Evolutionary conservation across 2,329 filamentous ascomycete species (phyloP).

Genomic region (Neofusicoccum kwambonambiense): DNA sequence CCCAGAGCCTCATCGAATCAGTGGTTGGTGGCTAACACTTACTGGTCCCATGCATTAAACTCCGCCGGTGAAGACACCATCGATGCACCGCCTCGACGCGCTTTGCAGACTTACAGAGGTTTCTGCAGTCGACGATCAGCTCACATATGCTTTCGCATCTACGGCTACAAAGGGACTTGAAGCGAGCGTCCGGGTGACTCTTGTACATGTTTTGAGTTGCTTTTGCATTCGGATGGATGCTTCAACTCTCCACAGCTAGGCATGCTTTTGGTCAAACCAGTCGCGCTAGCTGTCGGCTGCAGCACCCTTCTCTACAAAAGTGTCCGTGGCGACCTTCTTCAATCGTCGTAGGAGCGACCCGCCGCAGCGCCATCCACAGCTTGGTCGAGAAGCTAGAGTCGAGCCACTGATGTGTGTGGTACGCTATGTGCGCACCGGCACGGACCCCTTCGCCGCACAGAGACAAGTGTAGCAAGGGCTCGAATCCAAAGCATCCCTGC

Average conservation of each 20-base stretch:
- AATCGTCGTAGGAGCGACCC: neutral
- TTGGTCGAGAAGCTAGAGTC: no score
- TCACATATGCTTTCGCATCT: no score
- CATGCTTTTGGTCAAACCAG: no score
- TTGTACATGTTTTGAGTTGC: no score
- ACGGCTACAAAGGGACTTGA: no score
- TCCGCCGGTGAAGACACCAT: neutral
- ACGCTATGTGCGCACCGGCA: neutral
- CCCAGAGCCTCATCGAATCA: neutral
- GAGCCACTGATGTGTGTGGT: neutral
- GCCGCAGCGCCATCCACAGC: neutral
- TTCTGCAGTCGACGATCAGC: no score
- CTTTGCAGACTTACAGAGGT: neutral
- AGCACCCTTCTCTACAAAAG: neutral
- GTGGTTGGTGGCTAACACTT: neutral
- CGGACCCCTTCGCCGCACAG: neutral
- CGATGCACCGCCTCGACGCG: no score
- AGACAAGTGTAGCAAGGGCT: neutral
- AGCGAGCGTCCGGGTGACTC: no score
- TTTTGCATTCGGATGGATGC: no score
- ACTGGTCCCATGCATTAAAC: neutral
- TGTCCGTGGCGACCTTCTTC: neutral
- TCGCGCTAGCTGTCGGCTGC: no score
- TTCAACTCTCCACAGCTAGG: no score
- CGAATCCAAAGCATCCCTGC: neutral